Conservation (phyloP, 208 protist species). For the Wallacemonas rigidus region DNA sequence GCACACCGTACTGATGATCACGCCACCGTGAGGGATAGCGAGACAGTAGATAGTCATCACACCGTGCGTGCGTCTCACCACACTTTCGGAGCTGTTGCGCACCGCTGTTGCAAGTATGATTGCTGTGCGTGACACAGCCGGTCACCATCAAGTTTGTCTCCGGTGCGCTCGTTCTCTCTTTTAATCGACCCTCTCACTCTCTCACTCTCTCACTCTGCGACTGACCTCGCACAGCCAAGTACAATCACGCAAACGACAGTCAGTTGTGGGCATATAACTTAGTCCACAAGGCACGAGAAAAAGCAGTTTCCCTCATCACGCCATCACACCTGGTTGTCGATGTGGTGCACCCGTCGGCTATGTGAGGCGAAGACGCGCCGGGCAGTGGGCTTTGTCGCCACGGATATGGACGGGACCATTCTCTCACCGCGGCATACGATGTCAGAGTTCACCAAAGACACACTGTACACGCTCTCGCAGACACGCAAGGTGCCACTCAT, state of each 20-base stretch:
- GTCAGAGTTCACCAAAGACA: slow-evolving; percentile 22
- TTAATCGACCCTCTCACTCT: not conserved
- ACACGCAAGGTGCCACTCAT: slow-evolving; percentile 33
- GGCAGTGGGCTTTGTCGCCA: slow-evolving; percentile 28
- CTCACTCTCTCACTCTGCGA: slow-evolving; percentile 4
- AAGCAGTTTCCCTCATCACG: not conserved
- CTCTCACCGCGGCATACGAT: slow-evolving; percentile 38
- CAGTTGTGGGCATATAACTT: too few species aligned
- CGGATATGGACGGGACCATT: slow-evolving; percentile 63
- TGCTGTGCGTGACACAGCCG: too few species aligned
- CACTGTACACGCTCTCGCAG: slow-evolving; percentile 24
- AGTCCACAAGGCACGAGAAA: too few species aligned
- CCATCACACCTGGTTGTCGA: not conserved
- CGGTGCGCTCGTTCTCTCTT: too few species aligned
- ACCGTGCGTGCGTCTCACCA: too few species aligned
- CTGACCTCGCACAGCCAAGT: not conserved
- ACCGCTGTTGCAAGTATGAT: too few species aligned
- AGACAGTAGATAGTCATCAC: too few species aligned
- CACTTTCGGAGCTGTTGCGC: too few species aligned
- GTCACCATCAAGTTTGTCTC: too few species aligned
- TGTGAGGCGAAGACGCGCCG: not conserved
- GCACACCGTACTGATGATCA: too few species aligned
- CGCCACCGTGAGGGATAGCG: too few species aligned
- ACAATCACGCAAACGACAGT: not conserved
- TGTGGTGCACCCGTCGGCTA: slow-evolving; percentile 1